Base-by-base conservation (phyloP, 2,329 filamentous ascomycete genomes). In the Trichoderma koningii region DNA sequence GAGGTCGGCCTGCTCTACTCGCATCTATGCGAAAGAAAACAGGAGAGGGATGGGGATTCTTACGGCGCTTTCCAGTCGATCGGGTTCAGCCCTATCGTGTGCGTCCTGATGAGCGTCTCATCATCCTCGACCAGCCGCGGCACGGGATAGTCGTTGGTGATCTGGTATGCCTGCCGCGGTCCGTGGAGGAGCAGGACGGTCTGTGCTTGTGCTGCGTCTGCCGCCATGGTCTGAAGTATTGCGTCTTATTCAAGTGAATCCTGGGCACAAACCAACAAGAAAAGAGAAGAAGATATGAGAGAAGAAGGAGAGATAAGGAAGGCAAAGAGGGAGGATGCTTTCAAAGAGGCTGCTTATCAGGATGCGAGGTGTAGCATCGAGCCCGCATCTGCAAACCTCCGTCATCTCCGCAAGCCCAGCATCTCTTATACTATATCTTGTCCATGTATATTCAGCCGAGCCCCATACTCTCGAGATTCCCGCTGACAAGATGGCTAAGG, bases 51-150 rank as follows among this genome's bases (percentile, higher is more conserved):
- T 3, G 38, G 41, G 0, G 42, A 44, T 12, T 80, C 85, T 70
- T 78, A 90, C 88, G 88, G 87, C 66, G 86, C 83, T 78, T 90
- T 90, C 87, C 87, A 91, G 73, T 91, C 90, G 63, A 93, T 89
- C 0, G 90, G 90, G 70, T 93, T 93, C 44, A 93, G 76, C 0
- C 90, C 89, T 69, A 91, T 87, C 14, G 85, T 84, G 44, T 83
- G 78, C 1, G 87, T 83, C 71, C 83, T 84, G n/a, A 91, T 82
- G 5, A 91, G 76, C 5, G 91, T 75, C 70, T 91, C 86, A 9
- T 63, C 51, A 3, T 59, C 64, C 21, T 64, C 60, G 9, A 53
- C 14, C 52, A 66, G 53, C 47, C 26, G n/a, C 10, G 64, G 64
- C 14, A 64, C 38, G 14, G 50, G 28, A 53, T 64, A 66, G 15